Evolutionary conservation across 805 yeast species (phyloP).

Genomic region (Candida rishiriensis): DNA sequence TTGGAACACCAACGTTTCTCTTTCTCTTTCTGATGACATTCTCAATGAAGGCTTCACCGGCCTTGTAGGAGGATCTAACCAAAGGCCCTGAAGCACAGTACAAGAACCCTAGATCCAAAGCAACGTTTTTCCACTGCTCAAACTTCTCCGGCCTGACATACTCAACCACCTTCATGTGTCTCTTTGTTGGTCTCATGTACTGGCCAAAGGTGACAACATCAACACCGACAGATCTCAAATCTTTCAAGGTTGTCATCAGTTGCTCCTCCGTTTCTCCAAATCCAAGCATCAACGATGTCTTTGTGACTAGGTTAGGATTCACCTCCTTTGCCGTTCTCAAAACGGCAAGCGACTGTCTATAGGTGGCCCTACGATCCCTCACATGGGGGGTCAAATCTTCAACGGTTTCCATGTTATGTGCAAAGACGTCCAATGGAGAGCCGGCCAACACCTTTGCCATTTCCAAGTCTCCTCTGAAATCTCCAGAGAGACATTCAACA

Average conservation of each 20-base stretch:
- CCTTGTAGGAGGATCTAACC: slow-evolving; percentile 94
- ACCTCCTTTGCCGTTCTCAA: slow-evolving; percentile 75
- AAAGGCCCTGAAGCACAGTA: slow-evolving; percentile 98
- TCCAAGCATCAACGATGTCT: slow-evolving; percentile 94
- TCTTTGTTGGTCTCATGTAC: slow-evolving; percentile 97
- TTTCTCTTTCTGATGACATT: slow-evolving; percentile 79
- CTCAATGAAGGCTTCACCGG: slow-evolving; percentile 97
- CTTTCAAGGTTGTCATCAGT: slow-evolving; percentile 66
- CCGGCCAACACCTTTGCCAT: slow-evolving; percentile 76
- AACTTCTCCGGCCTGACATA: slow-evolving; percentile 92
- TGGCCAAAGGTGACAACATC: slow-evolving; percentile 99
- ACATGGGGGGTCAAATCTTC: slow-evolving; percentile 92
- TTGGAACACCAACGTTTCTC: slow-evolving; percentile 36
- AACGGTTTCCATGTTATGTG: slow-evolving; percentile 95
- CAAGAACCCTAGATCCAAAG: slow-evolving; percentile 84
- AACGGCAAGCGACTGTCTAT: slow-evolving; percentile 79
- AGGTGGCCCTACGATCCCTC: slow-evolving; percentile 95
- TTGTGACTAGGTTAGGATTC: slow-evolving; percentile 74
- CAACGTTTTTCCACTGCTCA: slow-evolving; percentile 85
- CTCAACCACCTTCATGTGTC: slow-evolving; percentile 98
- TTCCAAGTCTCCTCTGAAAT: slow-evolving; percentile 84
- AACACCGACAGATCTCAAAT: slow-evolving; percentile 69
- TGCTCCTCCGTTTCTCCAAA: slow-evolving; percentile 96
- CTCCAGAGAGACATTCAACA: slow-evolving; percentile 93
- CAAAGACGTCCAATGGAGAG: slow-evolving; percentile 92